Evolutionary conservation across 1,284 basidiomycete species (phyloP).

Genomic region (Irpex rosettiformis): DNA sequence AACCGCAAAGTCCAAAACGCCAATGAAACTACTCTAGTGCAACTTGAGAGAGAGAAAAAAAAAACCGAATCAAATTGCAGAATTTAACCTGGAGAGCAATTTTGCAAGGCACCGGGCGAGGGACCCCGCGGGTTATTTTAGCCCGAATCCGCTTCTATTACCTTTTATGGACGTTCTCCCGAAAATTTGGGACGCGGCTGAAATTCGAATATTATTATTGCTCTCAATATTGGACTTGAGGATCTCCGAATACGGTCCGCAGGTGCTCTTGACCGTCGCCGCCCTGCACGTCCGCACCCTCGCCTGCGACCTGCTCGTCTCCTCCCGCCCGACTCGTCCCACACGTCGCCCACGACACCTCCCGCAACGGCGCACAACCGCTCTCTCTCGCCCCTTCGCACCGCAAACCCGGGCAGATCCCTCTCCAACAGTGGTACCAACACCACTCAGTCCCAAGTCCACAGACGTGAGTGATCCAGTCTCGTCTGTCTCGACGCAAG

Average conservation of each 20-base stretch:
- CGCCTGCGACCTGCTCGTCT: constrained; percentile 2
- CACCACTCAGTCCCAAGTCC: neutral
- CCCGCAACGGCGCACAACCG: neutral
- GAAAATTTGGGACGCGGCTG: constrained; percentile 10
- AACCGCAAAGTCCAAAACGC: too few species aligned
- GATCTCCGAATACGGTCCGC: constrained; percentile 17
- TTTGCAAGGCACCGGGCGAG: constrained; percentile 5
- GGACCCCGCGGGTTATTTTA: neutral
- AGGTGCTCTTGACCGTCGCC: constrained; percentile 15
- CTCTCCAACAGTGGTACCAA: neutral
- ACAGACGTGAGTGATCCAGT: constrained; percentile 11
- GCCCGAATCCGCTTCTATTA: neutral
- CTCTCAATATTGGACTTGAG: constrained; percentile 6
- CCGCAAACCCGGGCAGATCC: neutral
- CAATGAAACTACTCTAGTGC: too few species aligned
- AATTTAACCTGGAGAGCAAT: neutral
- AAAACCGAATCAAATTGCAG: neutral
- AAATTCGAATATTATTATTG: constrained; percentile 12
- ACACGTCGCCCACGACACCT: neutral
- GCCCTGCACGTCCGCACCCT: constrained; percentile 11
- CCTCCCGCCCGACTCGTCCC: constrained; percentile 4
- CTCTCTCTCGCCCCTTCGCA: neutral
- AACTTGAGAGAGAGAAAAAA: too few species aligned
- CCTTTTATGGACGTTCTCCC: constrained; percentile 5
- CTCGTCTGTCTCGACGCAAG: neutral